Conservation (phyloP, 306 rosid genomes). For the Pueraria montana region DNA sequence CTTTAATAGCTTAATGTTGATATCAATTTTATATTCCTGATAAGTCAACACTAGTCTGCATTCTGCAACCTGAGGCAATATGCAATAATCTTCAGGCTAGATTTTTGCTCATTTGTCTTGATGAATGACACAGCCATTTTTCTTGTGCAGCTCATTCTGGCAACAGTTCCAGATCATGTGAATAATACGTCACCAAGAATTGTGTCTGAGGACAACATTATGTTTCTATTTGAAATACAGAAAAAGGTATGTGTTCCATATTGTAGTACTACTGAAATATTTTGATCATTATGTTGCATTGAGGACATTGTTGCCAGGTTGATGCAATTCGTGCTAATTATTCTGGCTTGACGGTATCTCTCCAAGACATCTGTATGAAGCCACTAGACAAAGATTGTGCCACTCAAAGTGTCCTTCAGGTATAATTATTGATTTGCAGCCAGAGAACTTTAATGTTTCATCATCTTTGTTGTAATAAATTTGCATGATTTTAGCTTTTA, state of each 20-base stretch:
- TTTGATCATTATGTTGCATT: slow-evolving; percentile 46
- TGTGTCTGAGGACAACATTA: slow-evolving; percentile 84
- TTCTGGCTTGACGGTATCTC: slow-evolving; percentile 76
- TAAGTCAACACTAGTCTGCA: slow-evolving; percentile 27
- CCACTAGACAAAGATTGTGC: slow-evolving; percentile 96
- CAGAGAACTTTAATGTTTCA: slow-evolving; percentile 15
- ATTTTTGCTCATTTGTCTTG: slow-evolving; percentile 37
- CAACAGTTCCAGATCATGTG: slow-evolving; percentile 73
- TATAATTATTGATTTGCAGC: slow-evolving; percentile 50
- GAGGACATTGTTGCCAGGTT: slow-evolving; percentile 66
- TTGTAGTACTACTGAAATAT: slow-evolving; percentile 37
- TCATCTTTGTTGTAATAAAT: slow-evolving; percentile 33
- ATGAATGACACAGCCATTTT: slow-evolving; percentile 25
- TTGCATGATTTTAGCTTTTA: slow-evolving; percentile 38
- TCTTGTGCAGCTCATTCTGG: slow-evolving; percentile 75
- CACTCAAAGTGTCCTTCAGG: slow-evolving; percentile 95
- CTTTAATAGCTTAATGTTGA: slow-evolving; percentile 30
- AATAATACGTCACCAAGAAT: slow-evolving; percentile 76
- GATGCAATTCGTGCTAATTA: slow-evolving; percentile 83
- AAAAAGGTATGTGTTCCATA: slow-evolving; percentile 70
- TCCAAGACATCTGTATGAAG: slow-evolving; percentile 94
- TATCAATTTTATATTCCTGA: slow-evolving; percentile 31
- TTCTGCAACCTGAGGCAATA: slow-evolving; percentile 25
- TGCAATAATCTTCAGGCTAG: slow-evolving; percentile 25
- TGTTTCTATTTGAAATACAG: slow-evolving; percentile 89